Evolutionary conservation across 129 eudicot species (phyloP), one percentile per base, ranked within the genome.

Genomic region (Flaveria robusta): DNA sequence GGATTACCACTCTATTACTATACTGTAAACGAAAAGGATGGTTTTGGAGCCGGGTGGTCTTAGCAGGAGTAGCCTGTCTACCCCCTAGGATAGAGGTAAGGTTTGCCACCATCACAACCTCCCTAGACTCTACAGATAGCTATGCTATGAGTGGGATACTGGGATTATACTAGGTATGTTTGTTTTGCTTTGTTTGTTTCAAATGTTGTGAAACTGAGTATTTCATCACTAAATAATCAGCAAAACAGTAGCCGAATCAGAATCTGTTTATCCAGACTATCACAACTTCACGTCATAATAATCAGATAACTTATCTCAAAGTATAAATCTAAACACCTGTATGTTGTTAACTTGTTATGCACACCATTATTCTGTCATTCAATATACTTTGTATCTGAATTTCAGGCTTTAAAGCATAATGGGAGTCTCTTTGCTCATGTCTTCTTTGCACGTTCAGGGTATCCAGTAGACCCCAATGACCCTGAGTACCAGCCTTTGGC

Each of bases 401-500:
- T 65, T 65, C 47, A 65, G 70, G 70, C 47, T 65, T 65, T 65
- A 7, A 65, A 65, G 47, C 70, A 65, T 65, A 65, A 65, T 65
- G 70, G 70, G 20, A 65, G 70, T 65, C 47, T 65, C 9, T 65
- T 11, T 14, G 70, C 70, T n/a, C 70, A 65, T 9, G 85, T 87
- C 41, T 92, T 77, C 87, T 92, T 92, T 82, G 92, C 97, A 13
- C 90, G 93, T 20, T 89, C 93, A 77, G 97, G 97, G 71, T 89
- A 81, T 63, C 84, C 97, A 11, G 86, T 85, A 34, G 96, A 92
- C 72, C 96, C 96, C 18, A 92, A 29, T 72, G 96, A 92, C 70
- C 93, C 97, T 42, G 96, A 89, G 84, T 92, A 83, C 67, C 87
- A 92, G 54, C 86, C 96, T 13, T 34, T 84, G 76, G 83, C 93